Evolutionary conservation across 2,329 filamentous ascomycete species (phyloP), one percentile per base, ranked within the genome.

Genomic region (Aspergillus fijiensis): DNA sequence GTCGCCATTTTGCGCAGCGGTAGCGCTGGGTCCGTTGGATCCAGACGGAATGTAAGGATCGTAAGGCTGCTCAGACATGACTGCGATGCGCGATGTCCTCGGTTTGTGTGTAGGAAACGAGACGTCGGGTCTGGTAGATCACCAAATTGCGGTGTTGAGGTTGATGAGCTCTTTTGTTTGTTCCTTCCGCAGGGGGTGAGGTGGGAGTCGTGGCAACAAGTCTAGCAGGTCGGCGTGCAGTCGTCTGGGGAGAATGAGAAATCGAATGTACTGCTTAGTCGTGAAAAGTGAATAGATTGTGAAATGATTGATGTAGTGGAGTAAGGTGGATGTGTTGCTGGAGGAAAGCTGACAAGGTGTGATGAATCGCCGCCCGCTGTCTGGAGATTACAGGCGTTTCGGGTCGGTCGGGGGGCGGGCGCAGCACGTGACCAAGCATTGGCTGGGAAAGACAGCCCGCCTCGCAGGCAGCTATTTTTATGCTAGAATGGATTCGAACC

Each of bases 31-130:
- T 31, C 53, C 75, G 76, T 68, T 77, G 63, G 79, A 77, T 78
- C 87, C 87, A 75, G 85, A 86, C 74, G 91, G 91, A 77, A 94
- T 93, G 81, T 95, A 96, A 65, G 91, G 91, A 80, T 96, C 91
- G 79, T 96, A 96, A 68, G 91, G 91, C 70, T 82, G 80, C 72
- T 86, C 81, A 75, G 82, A 81, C 84, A 86, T 86, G 70, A 71
- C 78, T 69, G 62, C 51, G 48, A 57, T 62, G 12, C 60, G 60
- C 45, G 50, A 52, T 31, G 64, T 39, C 60, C 58, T 67, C 49
- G 63, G 59, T 35, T 52, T 56, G 27, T n/a, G 29, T 33, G 51
- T 23, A 49, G 27, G 19, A 19, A n/a, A 58, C 29, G 47, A 51
- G 58, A 66, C 45, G 66, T 58, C 58, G 57, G 58, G 58, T 53